Base-by-base conservation (phyloP, 176 grass and related monocot genomes). In the Triticum timopheevii region DNA sequence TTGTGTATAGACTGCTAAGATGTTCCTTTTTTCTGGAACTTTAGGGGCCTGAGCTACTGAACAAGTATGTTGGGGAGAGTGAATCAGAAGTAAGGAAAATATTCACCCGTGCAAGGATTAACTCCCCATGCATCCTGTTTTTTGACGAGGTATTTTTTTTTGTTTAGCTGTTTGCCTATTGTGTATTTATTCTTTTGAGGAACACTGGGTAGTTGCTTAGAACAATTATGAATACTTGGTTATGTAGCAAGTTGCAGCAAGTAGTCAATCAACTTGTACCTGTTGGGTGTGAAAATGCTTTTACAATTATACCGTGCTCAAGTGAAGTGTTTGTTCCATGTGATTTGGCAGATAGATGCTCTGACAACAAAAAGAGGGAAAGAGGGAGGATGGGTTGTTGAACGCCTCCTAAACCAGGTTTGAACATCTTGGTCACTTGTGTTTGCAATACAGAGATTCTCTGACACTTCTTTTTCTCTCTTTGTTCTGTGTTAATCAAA, bases 61-160 rank as follows among this genome's bases (percentile, higher is more conserved):
- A 96, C 88, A 98, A 98, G 80, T 98, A 98, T 88, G 97, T 98
- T 78, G 97, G 97, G 68, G 97, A 98, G 76, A 98, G 97, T 56
- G 97, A 98, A 88, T 85, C 89, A 35, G 97, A 94, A 89, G 88
- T 98, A 78, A 94, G 97, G 83, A 96, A 89, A 76, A 94, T 98
- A 88, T 98, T 98, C 80, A 82, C 85, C 13, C 97, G 97, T 73
- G 97, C 97, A 66, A 92, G 90, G 50, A 98, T 85, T 40, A 96
- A 90, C 80, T 91, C 96, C 35, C 96, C 96, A 1, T 98, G 96
- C 65, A 88, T 98, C 88, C 82, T 98, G 8, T 96, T 98, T 79
- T 98, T 98, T 78, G 96, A 98, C 72, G 96, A 98, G 96, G 96
- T 98, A 92, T 42, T 36, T 16, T 3, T 25, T 71, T 20, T 13